phyloP scores from a whole-genome alignment of 2,329 filamentous ascomycete genomes.

The Pestalotiopsis sp. region DNA sequence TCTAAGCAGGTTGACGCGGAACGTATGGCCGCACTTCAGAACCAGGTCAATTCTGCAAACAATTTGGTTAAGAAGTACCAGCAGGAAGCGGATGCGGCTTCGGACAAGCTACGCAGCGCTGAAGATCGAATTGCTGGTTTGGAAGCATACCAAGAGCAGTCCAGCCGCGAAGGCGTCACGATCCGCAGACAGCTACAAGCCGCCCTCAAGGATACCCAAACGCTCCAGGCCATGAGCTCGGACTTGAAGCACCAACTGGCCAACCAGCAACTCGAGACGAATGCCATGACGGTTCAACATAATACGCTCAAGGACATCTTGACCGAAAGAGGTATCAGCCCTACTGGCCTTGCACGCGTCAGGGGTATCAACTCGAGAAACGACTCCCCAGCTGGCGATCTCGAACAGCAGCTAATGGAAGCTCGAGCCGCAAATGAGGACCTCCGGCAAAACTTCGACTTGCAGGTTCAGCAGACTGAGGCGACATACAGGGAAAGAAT shows the following conservation, averaged over 20 bases:
- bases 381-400: slow-evolving; percentile 81
- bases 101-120: slow-evolving; percentile 86
- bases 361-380: slow-evolving; percentile 74
- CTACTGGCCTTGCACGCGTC: slow-evolving; percentile 70
- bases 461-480: slow-evolving; percentile 85
- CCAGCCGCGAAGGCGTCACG: slow-evolving; percentile 87
- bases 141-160: slow-evolving; percentile 96
- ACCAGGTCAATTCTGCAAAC: slow-evolving; percentile 79
- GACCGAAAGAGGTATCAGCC: slow-evolving; percentile 83
- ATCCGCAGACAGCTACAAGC: slow-evolving; percentile 89
- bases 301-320: slow-evolving; percentile 92
- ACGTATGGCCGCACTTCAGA: slow-evolving; percentile 73
- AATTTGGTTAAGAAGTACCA: slow-evolving; percentile 85
- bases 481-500: slow-evolving; percentile 90
- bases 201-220: slow-evolving; percentile 80
- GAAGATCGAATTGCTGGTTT: slow-evolving; percentile 96
- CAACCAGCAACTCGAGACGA: slow-evolving; percentile 88
- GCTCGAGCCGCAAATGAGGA: slow-evolving; percentile 84
- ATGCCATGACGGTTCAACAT: slow-evolving; percentile 89
- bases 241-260: slow-evolving; percentile 83
- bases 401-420: slow-evolving; percentile 84
- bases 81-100: slow-evolving; percentile 80
- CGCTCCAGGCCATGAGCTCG: slow-evolving; percentile 77
- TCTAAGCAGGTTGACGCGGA: slow-evolving; percentile 58
- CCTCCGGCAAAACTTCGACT: slow-evolving; percentile 74